Evolutionary conservation across 257 asterid species (phyloP).

Genomic region (Solanum chiquidenum): DNA sequence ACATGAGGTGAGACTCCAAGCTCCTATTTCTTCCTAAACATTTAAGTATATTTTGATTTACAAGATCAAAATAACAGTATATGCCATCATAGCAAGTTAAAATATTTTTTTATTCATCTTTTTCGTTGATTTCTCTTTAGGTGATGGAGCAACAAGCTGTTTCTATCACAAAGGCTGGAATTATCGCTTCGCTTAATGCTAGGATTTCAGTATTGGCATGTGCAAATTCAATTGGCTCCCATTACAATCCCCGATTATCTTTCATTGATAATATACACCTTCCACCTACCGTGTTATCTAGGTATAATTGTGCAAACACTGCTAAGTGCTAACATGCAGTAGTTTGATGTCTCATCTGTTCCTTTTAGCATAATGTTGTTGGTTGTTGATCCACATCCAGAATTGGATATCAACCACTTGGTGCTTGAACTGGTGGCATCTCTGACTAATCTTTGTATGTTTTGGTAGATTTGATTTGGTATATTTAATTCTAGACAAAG

Average conservation of each 20-base stretch:
- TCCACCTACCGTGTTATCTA: conserved; percentile 84
- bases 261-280: conserved; percentile 94
- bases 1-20: conserved; percentile 58
- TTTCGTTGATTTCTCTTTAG: conserved; percentile 19
- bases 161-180: conserved; percentile 97
- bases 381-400: not conserved
- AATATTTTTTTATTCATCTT: not conserved
- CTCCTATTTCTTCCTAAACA: not conserved
- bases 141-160: conserved; percentile 99
- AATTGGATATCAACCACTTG: not conserved
- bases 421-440: not conserved
- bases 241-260: conserved; percentile 86
- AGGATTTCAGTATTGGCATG: conserved; percentile 95
- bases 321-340: not conserved
- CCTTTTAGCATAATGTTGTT: not conserved
- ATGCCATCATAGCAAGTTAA: not conserved
- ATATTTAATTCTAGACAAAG: conserved; percentile 88
- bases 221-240: conserved; percentile 96
- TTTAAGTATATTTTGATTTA: not conserved
- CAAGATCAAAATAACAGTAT: not conserved
- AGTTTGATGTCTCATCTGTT: not conserved
- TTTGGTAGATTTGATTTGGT: conserved; percentile 84
- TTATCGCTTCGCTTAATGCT: conserved; percentile 92
- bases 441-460: not conserved
- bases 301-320: conserved; percentile 26